A percentile compares a stretch with the other conserved stretches of the same genome.
These are phyloP conservation scores for Clonostachys byssicola DNA, from an alignment of 2,329 filamentous ascomycete species.

Conservation along the genomic window DNA sequence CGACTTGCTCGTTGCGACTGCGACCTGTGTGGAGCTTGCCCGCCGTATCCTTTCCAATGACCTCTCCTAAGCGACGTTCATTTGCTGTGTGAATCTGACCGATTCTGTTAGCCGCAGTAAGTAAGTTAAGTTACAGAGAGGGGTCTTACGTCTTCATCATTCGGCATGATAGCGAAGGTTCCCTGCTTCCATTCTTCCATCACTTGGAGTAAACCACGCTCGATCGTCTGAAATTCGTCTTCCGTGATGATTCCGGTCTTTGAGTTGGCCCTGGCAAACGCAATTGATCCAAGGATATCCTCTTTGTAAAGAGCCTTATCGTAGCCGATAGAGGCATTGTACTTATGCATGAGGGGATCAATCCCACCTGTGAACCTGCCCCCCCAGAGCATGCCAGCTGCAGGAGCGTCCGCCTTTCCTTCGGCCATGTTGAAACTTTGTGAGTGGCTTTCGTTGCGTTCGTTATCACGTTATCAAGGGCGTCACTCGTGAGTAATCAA, in stretches of 20 bases:
- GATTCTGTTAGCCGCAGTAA: slow-evolving; percentile 7
- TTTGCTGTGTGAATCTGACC: slow-evolving; percentile 49
- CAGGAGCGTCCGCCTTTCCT: slow-evolving; percentile 18
- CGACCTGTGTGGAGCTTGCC: slow-evolving; percentile 70
- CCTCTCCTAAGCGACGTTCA: slow-evolving; percentile 56
- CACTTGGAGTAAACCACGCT: slow-evolving; percentile 61
- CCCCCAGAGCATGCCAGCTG: slow-evolving; percentile 32
- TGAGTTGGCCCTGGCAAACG: slow-evolving; percentile 76
- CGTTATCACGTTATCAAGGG: no score
- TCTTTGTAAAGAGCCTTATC: slow-evolving; percentile 76
- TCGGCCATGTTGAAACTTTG: slow-evolving; percentile 10
- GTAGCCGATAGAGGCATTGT: slow-evolving; percentile 75
- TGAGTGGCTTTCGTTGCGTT: slow-evolving; percentile 3
- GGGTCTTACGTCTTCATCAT: slow-evolving; percentile 44
- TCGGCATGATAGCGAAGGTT: slow-evolving; percentile 46
- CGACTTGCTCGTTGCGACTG: slow-evolving; percentile 70
- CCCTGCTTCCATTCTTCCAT: slow-evolving; percentile 49
- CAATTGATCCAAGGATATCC: slow-evolving; percentile 77
- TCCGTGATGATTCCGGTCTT: slow-evolving; percentile 70
- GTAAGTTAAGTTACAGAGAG: background rate
- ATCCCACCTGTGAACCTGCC: slow-evolving; percentile 59
- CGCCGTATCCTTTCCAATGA: slow-evolving; percentile 65
- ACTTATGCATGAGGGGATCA: slow-evolving; percentile 81
- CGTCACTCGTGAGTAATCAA: background rate
- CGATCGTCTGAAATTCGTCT: slow-evolving; percentile 71